Percentiles rank a stretch among this genome's conserved stretches.
Evolutionary conservation across 176 grass and related monocot species (phyloP).

Genomic region (Alopecurus myosuroides): DNA sequence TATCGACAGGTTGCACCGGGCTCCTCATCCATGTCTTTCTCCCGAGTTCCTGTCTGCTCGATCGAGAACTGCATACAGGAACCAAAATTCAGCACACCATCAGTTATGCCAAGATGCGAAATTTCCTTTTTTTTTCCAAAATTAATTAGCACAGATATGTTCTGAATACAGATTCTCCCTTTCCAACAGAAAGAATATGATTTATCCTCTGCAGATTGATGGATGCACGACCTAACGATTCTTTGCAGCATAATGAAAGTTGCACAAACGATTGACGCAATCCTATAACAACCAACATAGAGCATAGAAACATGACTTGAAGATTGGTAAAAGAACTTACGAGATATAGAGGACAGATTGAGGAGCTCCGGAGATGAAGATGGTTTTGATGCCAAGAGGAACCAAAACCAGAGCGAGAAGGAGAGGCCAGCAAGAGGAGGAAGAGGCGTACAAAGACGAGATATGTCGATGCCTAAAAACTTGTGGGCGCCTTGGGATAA

Average conservation of each 20-base stretch:
- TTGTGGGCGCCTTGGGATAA: constrained; percentile 20
- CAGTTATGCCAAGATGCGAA: background rate
- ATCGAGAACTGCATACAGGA: constrained; percentile 9
- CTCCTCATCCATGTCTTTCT: constrained; percentile 39
- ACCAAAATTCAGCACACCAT: background rate
- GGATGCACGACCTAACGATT: background rate
- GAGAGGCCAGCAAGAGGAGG: background rate
- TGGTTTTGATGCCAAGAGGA: background rate
- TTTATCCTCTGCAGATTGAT: background rate
- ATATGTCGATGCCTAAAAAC: constrained; percentile 11
- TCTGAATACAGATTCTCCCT: background rate
- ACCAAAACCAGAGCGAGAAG: background rate
- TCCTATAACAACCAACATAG: background rate
- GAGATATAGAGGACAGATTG: background rate
- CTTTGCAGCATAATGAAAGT: background rate
- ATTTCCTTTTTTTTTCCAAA: background rate
- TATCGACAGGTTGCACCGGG: constrained; percentile 36
- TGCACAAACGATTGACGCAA: background rate
- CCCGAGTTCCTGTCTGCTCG: background rate
- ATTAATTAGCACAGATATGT: background rate
- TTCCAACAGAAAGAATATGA: background rate
- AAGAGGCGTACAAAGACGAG: constrained; percentile 10
- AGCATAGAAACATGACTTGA: background rate
- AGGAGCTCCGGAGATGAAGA: background rate
- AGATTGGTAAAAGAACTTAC: background rate